Percentiles rank a stretch among this genome's conserved stretches.
These are phyloP conservation scores for Aspergillus saccharolyticus DNA, from an alignment of 495 filamentous ascomycete species.

Conservation along the genomic window DNA sequence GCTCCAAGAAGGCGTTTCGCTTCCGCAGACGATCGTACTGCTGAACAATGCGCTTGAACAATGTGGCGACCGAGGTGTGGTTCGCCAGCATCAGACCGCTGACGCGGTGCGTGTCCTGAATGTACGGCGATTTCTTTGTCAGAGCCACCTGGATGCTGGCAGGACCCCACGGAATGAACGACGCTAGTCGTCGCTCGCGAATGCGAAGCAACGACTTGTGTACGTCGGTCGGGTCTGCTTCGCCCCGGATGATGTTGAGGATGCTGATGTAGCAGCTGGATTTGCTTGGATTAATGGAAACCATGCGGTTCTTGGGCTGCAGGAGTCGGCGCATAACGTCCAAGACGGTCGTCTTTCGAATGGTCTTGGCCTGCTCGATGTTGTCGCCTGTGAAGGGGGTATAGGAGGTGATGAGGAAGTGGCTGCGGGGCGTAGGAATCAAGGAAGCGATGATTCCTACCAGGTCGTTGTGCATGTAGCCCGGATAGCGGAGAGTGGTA, in stretches of 20 bases:
- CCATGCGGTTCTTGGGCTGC: constrained; percentile 99
- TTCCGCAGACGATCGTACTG: constrained; percentile 92
- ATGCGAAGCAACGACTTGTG: constrained; percentile 97
- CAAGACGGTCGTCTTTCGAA: constrained; percentile 94
- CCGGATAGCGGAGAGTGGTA: constrained; percentile 91
- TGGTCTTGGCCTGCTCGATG: constrained; percentile 91
- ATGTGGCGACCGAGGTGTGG: constrained; percentile 93
- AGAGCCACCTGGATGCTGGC: constrained; percentile 95
- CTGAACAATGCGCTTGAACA: constrained; percentile 87
- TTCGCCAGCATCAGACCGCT: constrained; percentile 97
- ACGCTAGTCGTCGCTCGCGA: constrained; percentile 86
- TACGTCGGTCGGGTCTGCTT: constrained; percentile 93
- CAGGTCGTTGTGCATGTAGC: constrained; percentile 99
- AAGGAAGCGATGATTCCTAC: constrained; percentile 93
- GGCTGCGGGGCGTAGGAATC: constrained; percentile 91
- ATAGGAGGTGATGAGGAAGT: constrained; percentile 97
- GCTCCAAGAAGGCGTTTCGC: constrained; percentile 93
- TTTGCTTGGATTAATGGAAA: constrained; percentile 90
- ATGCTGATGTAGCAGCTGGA: constrained; percentile 99
- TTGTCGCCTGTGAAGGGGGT: constrained; percentile 95
- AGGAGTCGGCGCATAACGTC: constrained; percentile 95
- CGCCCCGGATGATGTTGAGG: constrained; percentile 96
- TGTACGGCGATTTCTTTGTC: constrained; percentile 93
- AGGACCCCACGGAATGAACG: constrained; percentile 98
- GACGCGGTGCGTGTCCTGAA: constrained; percentile 80